A percentile compares a stretch with the other conserved stretches of the same genome.
These are phyloP conservation scores for Ambispora gerdemannii DNA, from an alignment of 192 early-diverging fungal genomes.

Conservation along the genomic window DNA sequence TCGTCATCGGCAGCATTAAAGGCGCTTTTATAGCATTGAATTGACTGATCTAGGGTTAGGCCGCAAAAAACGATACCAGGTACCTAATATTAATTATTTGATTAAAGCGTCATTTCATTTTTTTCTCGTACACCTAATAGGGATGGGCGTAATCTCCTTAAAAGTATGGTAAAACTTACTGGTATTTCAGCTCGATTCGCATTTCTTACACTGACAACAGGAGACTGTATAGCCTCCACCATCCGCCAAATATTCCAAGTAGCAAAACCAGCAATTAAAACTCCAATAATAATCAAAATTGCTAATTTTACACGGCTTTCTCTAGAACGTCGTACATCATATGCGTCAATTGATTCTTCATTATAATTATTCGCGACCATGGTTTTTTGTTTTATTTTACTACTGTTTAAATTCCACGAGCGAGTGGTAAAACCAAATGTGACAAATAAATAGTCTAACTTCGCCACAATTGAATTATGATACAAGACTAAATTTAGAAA, in stretches of 20 bases:
- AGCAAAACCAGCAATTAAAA: constrained; percentile 3
- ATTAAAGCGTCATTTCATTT: neutral
- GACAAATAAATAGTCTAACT: no score
- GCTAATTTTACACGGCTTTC: constrained; percentile 6
- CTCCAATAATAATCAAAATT: constrained; percentile 11
- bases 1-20: constrained; percentile 25
- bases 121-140: neutral
- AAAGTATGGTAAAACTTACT: neutral
- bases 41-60: neutral
- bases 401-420: no score
- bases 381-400: no score
- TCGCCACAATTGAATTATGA: no score
- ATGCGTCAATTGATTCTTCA: no score
- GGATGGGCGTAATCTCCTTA: neutral
- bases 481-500: no score
- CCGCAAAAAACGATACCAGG: constrained; percentile 13
- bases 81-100: neutral
- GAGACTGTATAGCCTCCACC: neutral
- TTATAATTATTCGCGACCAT: no score
- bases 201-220: constrained; percentile 13
- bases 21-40: constrained; percentile 7
- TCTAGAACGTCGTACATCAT: neutral
- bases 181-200: neutral
- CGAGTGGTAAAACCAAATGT: no score
- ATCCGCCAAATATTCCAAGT: constrained; percentile 26